Evolutionary conservation across 2,329 filamentous ascomycete genomes (phyloP).

Genomic region (Aspergillus tubingensis): DNA sequence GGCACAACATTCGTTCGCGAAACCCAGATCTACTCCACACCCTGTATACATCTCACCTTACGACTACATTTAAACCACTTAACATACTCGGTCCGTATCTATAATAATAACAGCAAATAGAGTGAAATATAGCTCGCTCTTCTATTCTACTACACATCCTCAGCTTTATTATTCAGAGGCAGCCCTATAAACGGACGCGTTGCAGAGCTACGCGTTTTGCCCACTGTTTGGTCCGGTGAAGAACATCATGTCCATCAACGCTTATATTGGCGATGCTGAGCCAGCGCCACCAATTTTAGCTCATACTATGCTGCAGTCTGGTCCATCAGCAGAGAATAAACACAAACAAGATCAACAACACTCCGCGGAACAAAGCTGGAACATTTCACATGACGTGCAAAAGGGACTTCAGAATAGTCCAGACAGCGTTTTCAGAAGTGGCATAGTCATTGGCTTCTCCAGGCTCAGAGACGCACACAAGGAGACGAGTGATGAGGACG

Average conservation of each 20-base stretch:
- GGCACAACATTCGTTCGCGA: not conserved
- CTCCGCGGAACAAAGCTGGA: conserved; percentile 24
- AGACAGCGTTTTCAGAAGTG: conserved; percentile 28
- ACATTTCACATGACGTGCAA: conserved; percentile 27
- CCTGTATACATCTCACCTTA: not conserved
- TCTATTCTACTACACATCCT: too few relatives aligned
- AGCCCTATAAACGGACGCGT: not conserved
- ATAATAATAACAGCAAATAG: too few relatives aligned
- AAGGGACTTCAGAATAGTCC: conserved; percentile 20
- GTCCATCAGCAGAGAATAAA: not conserved
- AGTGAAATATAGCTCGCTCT: too few relatives aligned
- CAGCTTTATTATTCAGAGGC: not conserved
- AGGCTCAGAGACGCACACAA: conserved; percentile 25
- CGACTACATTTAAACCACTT: not conserved
- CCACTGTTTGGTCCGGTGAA: not conserved
- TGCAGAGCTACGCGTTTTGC: not conserved
- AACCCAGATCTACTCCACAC: not conserved
- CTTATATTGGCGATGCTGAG: conserved; percentile 29
- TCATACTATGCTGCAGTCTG: conserved; percentile 27
- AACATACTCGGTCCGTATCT: not conserved
- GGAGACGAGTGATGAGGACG: conserved; percentile 25
- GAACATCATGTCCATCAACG: conserved; percentile 18
- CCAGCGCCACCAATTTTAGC: conserved; percentile 37
- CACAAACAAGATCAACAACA: not conserved
- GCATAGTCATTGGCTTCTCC: conserved; percentile 38